Conservation (phyloP, 176 grass and related monocot genomes). For the Oropetium thomaeum region DNA sequence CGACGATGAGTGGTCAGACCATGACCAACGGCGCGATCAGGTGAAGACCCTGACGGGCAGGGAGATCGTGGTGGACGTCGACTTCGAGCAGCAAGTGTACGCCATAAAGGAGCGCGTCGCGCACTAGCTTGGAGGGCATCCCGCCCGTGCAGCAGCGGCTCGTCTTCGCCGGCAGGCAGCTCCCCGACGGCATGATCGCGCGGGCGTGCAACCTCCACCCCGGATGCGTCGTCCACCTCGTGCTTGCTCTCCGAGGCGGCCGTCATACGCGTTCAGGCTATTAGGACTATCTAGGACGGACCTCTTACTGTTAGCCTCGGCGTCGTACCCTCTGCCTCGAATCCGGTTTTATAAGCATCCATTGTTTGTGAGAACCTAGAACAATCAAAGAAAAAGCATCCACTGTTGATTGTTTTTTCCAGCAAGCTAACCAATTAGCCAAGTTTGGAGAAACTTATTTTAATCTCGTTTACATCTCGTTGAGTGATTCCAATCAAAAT, state of each 20-base stretch:
- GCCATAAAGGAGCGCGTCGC: slow-evolving; percentile 22
- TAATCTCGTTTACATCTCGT: no score
- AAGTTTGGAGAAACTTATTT: no score
- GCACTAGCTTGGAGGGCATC: slow-evolving; percentile 51
- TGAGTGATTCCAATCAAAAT: no score
- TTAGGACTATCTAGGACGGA: no score
- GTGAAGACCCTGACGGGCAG: slow-evolving; percentile 22
- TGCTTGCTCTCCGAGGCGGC: slow-evolving; percentile 20
- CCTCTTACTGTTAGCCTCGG: no score
- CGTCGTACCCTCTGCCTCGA: no score
- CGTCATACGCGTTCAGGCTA: no score
- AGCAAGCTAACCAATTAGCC: no score
- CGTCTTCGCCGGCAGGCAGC: slow-evolving; percentile 75
- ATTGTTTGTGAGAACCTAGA: no score
- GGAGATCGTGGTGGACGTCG: slow-evolving; percentile 7
- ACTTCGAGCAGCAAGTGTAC: neutral
- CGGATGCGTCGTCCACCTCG: slow-evolving; percentile 8
- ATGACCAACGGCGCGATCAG: neutral
- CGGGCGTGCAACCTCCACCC: neutral
- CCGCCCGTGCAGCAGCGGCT: slow-evolving; percentile 74
- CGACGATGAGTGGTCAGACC: neutral
- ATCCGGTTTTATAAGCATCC: no score
- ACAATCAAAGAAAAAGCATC: no score
- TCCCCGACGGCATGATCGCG: slow-evolving; percentile 17
- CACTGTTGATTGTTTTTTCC: no score